Conservation (phyloP, 352 stramenopile genomes). For the Phytophthora megakarya region DNA sequence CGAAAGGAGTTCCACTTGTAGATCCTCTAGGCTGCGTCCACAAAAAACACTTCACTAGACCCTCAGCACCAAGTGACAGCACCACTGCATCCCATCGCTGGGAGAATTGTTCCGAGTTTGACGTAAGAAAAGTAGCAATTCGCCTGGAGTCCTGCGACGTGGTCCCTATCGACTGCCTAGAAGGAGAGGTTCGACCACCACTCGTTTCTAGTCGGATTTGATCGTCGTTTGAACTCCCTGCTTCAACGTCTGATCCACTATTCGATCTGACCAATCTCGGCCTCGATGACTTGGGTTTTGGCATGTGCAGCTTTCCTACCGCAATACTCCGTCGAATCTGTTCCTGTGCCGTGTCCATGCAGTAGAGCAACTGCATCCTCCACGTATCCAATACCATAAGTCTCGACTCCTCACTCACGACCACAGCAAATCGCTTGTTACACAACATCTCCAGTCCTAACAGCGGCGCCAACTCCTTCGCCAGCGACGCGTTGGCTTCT, state of each 20-base stretch:
- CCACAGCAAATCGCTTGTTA: constrained; percentile 70
- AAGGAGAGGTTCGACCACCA: constrained; percentile 17
- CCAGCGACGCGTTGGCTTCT: constrained; percentile 53
- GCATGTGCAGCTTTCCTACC: constrained; percentile 59
- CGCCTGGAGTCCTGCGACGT: constrained; percentile 18
- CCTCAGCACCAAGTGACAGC: constrained; percentile 75
- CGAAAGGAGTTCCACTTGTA: constrained; percentile 27
- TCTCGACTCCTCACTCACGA: constrained; percentile 69
- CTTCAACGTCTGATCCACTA: constrained; percentile 28
- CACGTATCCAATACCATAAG: constrained; percentile 84
- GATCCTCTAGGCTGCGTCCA: constrained; percentile 71
- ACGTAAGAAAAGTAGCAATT: constrained; percentile 17
- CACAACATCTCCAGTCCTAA: constrained; percentile 77
- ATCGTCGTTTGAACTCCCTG: neutral
- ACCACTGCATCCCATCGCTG: constrained; percentile 74
- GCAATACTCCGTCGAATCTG: constrained; percentile 77
- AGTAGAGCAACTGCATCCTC: constrained; percentile 73
- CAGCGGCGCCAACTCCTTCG: constrained; percentile 63
- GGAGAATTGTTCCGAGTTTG: neutral
- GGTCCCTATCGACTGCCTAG: constrained; percentile 11
- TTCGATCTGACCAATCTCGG: constrained; percentile 26
- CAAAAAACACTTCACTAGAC: constrained; percentile 79
- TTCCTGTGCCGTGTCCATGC: constrained; percentile 78
- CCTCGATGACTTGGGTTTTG: constrained; percentile 10
- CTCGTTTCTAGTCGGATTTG: neutral